Percentiles rank a stretch among this genome's conserved stretches.
Evolutionary conservation across 495 filamentous ascomycete genomes (phyloP).

Genomic region (Durotheca rogersii): DNA sequence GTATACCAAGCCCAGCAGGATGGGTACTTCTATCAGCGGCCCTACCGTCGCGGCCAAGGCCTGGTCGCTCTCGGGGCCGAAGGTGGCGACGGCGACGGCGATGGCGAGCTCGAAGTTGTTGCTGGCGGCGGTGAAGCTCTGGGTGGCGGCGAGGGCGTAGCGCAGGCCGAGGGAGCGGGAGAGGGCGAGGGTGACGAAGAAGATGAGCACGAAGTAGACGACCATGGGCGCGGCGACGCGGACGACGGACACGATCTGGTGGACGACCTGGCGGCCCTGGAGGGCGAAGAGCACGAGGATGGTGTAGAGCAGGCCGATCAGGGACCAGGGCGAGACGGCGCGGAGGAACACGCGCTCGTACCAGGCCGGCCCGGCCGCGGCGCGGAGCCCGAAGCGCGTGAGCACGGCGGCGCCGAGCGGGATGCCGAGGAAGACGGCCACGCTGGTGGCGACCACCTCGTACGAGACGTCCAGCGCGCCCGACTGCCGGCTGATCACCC

Average conservation of each 20-base stretch:
- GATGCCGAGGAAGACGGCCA: conserved; percentile 84
- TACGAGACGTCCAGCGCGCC: conserved; percentile 59
- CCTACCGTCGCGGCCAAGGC: conserved; percentile 89
- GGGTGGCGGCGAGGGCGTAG: conserved; percentile 71
- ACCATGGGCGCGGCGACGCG: conserved; percentile 78
- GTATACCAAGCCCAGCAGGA: conserved; percentile 79
- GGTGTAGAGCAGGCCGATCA: conserved; percentile 83
- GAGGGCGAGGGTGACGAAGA: conserved; percentile 63
- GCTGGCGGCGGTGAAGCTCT: conserved; percentile 91
- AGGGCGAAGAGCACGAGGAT: conserved; percentile 83
- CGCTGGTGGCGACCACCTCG: conserved; percentile 70
- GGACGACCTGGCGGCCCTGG: conserved; percentile 75
- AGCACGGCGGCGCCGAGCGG: conserved; percentile 77
- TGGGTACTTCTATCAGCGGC: conserved; percentile 88
- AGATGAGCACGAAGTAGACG: conserved; percentile 76
- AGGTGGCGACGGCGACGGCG: conserved; percentile 84
- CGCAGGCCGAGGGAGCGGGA: conserved; percentile 60
- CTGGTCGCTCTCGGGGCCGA: conserved; percentile 77
- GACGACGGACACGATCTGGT: conserved; percentile 79
- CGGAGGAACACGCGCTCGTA: conserved; percentile 71
- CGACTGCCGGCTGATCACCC: conserved; percentile 58
- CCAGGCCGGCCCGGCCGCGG: conserved; percentile 53
- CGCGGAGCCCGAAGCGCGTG: conserved; percentile 66
- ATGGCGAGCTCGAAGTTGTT: conserved; percentile 97
- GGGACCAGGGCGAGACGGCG: conserved; percentile 68